Base-by-base conservation (phyloP, 176 grass and related monocot species). In the Eleusine coracana region DNA sequence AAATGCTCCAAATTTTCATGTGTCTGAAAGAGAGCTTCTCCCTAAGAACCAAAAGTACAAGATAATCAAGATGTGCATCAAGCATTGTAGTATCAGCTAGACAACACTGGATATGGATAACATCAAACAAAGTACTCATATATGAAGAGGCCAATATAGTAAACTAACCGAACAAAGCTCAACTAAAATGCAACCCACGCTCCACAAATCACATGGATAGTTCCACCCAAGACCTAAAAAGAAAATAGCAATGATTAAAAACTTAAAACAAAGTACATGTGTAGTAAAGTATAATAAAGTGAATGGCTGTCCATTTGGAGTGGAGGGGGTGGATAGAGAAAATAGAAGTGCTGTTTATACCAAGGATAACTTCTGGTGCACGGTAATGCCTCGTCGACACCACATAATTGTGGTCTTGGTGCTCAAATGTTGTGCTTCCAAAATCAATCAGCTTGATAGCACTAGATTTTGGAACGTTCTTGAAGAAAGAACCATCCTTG, bases 371-470 rank as follows among this genome's bases (percentile, higher is more conserved):
- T 93, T 98, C 96, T 20, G 96, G 96, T 16, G 96, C 96, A 61
- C 96, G 90, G 75, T 98, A 98, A 91, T 95, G 92, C 59, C 96
- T 88, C 76, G 96, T 98, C 18, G 96, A 95, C 56, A 98, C 92
- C 13, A 98, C 90, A 67, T 98, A 95, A 86, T 92, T 95, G 69
- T 93, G 96, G 51, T 98, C 92, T 86, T 98, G 92, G 62, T 93
- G 85, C 71, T 94, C 96, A 66, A 95, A 98, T 85, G 92, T 95
- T 31, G 96, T 90, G 38, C 92, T 93, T 49, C 96, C 96, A 91
- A 98, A 98, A 85, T 98, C 96, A 72, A 98, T 98, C 3, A 95
- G 80, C 84, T 98, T 98, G 79, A 98, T 95, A 81, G 91, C 90
- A 88, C 92, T 95, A 59, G 92, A 95, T 88, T 89, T 98, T 65